phyloP scores from a whole-genome alignment of 345 rosid species.

The Aethionema arabicum region DNA sequence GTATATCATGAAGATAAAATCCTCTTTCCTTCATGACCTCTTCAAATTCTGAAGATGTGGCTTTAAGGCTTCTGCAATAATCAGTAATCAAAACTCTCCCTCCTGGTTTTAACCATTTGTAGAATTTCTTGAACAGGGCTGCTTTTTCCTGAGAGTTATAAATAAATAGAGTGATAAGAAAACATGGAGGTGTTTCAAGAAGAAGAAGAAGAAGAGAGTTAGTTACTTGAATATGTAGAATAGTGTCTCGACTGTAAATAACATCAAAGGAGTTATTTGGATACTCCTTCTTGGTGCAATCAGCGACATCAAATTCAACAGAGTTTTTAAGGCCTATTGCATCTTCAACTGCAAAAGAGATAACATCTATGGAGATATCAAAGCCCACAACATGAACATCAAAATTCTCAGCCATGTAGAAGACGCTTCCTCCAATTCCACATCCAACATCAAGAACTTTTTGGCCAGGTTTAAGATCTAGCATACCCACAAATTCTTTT shows the following conservation, averaged over 20 bases:
- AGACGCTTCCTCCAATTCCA: conserved; percentile 98
- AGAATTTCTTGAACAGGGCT: conserved; percentile 76
- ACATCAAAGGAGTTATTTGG: conserved; percentile 83
- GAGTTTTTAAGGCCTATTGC: conserved; percentile 86
- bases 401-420: conserved; percentile 93
- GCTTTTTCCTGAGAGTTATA: conserved; percentile 69
- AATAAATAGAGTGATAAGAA: no score
- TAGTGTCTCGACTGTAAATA: conserved; percentile 96
- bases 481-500: conserved; percentile 82
- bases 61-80: conserved; percentile 73
- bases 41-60: conserved; percentile 63
- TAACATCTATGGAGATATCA: conserved; percentile 90
- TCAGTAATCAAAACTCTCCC: conserved; percentile 92
- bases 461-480: conserved; percentile 88
- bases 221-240: conserved; percentile 80
- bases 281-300: conserved; percentile 83
- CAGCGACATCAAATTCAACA: conserved; percentile 95
- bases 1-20: conserved; percentile 82
- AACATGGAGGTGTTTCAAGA: no score
- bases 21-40: conserved; percentile 84
- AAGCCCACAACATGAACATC: conserved; percentile 90
- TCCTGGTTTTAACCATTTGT: conserved; percentile 93
- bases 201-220: neutral
- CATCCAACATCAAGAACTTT: conserved; percentile 98
- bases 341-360: conserved; percentile 89